Conservation (phyloP, 805 yeast genomes). For the Kazachstania kunashirensis region DNA sequence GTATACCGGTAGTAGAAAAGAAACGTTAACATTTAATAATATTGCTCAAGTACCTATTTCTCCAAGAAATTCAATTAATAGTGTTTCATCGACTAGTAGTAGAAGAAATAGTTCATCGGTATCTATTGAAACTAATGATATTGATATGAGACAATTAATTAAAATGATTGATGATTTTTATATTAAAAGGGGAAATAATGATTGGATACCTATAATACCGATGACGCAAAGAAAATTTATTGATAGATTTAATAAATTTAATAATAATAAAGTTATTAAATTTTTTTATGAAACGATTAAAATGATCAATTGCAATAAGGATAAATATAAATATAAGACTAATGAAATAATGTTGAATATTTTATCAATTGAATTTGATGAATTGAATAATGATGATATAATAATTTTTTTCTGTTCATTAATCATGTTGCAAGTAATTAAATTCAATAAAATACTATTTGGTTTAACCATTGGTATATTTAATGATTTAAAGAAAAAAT, state of each 20-base stretch:
- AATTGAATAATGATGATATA: background rate
- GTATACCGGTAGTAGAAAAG: background rate
- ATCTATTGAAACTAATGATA: too few relatives aligned
- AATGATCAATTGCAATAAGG: too few relatives aligned
- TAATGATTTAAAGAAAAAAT: background rate
- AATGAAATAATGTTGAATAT: too few relatives aligned
- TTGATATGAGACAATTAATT: background rate
- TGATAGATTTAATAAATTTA: too few relatives aligned
- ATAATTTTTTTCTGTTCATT: background rate
- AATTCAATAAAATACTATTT: background rate
- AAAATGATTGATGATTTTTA: slow-evolving; percentile 34
- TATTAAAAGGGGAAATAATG: slow-evolving; percentile 32
- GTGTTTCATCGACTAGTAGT: background rate
- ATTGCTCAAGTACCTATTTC: background rate
- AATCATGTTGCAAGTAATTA: background rate
- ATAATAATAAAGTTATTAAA: too few relatives aligned
- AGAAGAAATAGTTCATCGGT: too few relatives aligned
- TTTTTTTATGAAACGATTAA: too few relatives aligned
- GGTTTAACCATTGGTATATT: slow-evolving; percentile 1
- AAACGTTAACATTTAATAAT: too few relatives aligned
- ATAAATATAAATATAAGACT: too few relatives aligned
- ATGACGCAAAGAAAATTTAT: too few relatives aligned
- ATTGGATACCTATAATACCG: slow-evolving; percentile 27
- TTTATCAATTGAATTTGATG: too few relatives aligned
- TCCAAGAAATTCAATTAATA: background rate